Percentiles rank a stretch among this genome's conserved stretches.
These are phyloP conservation scores for Teunomyces tritomae DNA, from an alignment of 805 yeast genomes.

Conservation along the genomic window DNA sequence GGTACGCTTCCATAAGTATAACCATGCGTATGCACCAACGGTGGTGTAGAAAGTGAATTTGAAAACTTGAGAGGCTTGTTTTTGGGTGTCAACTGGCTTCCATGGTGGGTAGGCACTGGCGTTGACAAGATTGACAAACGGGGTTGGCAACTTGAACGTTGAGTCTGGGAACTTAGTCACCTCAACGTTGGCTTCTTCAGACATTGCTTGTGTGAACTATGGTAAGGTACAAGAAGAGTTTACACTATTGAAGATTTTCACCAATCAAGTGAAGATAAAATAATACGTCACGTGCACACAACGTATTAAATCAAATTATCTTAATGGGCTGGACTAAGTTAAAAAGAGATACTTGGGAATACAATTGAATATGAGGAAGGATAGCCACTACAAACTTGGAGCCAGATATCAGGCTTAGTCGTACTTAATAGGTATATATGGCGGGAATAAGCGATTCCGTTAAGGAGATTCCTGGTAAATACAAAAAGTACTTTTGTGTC, in stretches of 20 bases:
- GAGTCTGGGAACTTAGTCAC: slow-evolving; percentile 29
- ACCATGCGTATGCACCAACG: slow-evolving; percentile 48
- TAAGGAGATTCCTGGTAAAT: neutral
- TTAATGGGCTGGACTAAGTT: too few species aligned
- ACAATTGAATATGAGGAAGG: too few species aligned
- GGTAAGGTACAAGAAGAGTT: slow-evolving; percentile 1
- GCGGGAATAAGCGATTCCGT: too few species aligned
- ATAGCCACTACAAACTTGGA: too few species aligned
- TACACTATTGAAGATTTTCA: neutral
- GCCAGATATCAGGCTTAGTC: too few species aligned
- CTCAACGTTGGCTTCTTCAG: slow-evolving; percentile 9
- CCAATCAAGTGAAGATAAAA: slow-evolving; percentile 5
- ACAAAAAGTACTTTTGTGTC: neutral
- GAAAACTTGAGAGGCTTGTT: slow-evolving; percentile 47
- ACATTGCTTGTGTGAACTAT: slow-evolving; percentile 8
- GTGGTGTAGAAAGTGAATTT: slow-evolving; percentile 47
- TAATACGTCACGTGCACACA: slow-evolving; percentile 2
- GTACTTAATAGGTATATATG: too few species aligned
- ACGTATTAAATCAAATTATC: neutral
- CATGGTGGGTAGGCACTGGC: slow-evolving; percentile 46
- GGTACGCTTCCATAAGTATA: slow-evolving; percentile 43
- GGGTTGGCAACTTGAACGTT: slow-evolving; percentile 40
- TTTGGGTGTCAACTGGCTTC: slow-evolving; percentile 55
- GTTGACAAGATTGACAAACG: slow-evolving; percentile 37
- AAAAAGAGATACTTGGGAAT: too few species aligned